Percentiles rank a stretch among this genome's conserved stretches.
phyloP scores from a whole-genome alignment of 2,329 filamentous ascomycete genomes.

The Monosporascus sp. region DNA sequence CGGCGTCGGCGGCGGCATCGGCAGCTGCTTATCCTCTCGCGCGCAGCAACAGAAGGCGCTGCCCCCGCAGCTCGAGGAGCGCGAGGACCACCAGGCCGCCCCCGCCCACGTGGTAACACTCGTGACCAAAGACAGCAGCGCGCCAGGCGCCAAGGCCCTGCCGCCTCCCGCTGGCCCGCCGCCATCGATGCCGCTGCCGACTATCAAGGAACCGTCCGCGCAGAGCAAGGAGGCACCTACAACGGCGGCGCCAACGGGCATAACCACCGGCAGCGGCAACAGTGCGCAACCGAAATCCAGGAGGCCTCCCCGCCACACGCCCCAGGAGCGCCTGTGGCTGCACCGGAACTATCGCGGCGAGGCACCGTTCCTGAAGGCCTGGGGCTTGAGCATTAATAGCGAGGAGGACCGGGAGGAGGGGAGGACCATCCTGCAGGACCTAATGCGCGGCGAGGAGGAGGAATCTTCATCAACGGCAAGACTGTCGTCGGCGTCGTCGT shows the following conservation, averaged over 20 bases:
- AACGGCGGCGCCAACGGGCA: not conserved
- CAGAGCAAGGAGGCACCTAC: constrained; percentile 1
- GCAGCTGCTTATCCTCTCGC: no score
- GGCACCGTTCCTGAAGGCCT: constrained; percentile 21
- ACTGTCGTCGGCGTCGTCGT: not conserved
- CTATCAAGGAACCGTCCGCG: constrained; percentile 3
- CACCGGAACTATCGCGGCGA: constrained; percentile 24
- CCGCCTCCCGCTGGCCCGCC: constrained; percentile 15
- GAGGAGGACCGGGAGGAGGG: constrained; percentile 22
- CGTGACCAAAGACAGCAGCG: not conserved
- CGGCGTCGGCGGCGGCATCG: no score
- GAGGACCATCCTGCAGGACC: constrained; percentile 16
- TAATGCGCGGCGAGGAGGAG: constrained; percentile 18
- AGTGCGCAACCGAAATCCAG: not conserved
- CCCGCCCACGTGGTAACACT: not conserved
- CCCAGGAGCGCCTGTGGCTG: constrained; percentile 22
- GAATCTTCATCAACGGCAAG: not conserved
- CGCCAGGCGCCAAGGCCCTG: constrained; percentile 3
- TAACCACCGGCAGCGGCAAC: constrained; percentile 1
- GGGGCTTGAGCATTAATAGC: constrained; percentile 20
- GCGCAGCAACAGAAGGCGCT: constrained; percentile 6
- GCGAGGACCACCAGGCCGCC: not conserved
- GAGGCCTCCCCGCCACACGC: constrained; percentile 10
- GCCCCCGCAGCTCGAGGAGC: constrained; percentile 3
- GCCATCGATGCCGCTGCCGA: constrained; percentile 14